Conservation (phyloP, 805 yeast genomes). For the Monosporozyma yasuniensis region DNA sequence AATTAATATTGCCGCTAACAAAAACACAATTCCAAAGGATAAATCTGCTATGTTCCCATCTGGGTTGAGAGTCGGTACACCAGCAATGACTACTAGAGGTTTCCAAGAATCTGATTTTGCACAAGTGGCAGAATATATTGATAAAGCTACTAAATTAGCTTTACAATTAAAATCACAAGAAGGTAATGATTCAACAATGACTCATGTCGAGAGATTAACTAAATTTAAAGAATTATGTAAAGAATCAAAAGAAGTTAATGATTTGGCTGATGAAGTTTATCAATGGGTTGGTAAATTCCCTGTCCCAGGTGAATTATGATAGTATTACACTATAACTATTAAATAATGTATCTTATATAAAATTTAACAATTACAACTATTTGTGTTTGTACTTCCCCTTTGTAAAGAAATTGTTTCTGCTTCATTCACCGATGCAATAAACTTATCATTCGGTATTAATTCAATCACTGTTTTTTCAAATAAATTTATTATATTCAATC, state of each 20-base stretch:
- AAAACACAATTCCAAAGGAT: slow-evolving; percentile 95
- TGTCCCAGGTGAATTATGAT: slow-evolving; percentile 69
- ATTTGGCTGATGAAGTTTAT: slow-evolving; percentile 55
- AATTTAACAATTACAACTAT: slow-evolving; percentile 10
- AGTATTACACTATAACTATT: too few relatives aligned
- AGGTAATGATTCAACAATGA: slow-evolving; percentile 53
- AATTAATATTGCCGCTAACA: slow-evolving; percentile 89
- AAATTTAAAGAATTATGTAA: slow-evolving; percentile 65
- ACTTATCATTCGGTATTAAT: slow-evolving; percentile 27
- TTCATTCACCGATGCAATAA: neutral
- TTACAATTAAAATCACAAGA: slow-evolving; percentile 45
- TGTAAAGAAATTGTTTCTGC: neutral
- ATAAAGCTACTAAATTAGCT: slow-evolving; percentile 66
- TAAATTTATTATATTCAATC: slow-evolving; percentile 38
- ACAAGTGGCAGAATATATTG: slow-evolving; percentile 71
- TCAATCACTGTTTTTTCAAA: slow-evolving; percentile 36
- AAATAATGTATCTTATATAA: too few relatives aligned
- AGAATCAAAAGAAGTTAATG: slow-evolving; percentile 51
- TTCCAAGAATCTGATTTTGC: slow-evolving; percentile 70
- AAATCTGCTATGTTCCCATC: slow-evolving; percentile 92
- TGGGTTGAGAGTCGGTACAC: slow-evolving; percentile 94
- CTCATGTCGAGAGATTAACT: slow-evolving; percentile 53
- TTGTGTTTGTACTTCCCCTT: neutral
- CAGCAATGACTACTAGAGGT: slow-evolving; percentile 98
- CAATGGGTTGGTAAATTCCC: slow-evolving; percentile 71